Base-by-base conservation (phyloP, 192 early-diverging fungal species). In the Rhizophagus prolifer region DNA sequence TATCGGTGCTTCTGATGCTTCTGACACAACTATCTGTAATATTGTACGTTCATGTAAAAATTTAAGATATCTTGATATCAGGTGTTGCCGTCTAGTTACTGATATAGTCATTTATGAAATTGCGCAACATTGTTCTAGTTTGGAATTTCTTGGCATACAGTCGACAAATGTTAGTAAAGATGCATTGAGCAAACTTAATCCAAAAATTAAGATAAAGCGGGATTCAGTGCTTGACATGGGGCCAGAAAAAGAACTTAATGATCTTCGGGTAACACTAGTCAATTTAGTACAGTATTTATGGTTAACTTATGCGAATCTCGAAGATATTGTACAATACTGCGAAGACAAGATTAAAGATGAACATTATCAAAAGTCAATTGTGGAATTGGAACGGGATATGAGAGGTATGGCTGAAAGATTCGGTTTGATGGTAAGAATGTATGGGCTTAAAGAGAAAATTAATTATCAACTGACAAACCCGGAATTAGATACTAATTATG, bases 11-110 rank as follows among this genome's bases (percentile, higher is more conserved):
- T 54, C 38, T 44, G 38, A 46, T 71, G 44, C 44, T 71, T 21
- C 38, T 71, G 70, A 71, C 44, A 71, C 44, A 71, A 46, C 70
- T 46, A 71, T 71, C 44, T 30, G 44, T 71, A 44, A 71, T 46
- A 71, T 71, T 71, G 44, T 71, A 46, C 47, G 23, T 44, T 70
- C 69, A 25, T 70, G 69, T 70, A 70, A 70, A 38, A 71, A 71
- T 30, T 44, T 71, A 44, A 34, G 70, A 46, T 46, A 44, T 71
- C 70, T 71, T 71, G 70, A 71, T 71, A 34, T 71, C 70, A 71
- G 44, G 44, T 46, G 44, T 46, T 71, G 70, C 44, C 1, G 25
- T 44, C 44, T 44, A 46, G 70, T 71, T 71, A 71, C 70, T 71
- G 70, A 71, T 71, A 44, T 46, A 44, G 70, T 23, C 38, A 71